Conservation (phyloP, 2,329 filamentous ascomycete genomes). For the Coniochaeta prunicola region DNA sequence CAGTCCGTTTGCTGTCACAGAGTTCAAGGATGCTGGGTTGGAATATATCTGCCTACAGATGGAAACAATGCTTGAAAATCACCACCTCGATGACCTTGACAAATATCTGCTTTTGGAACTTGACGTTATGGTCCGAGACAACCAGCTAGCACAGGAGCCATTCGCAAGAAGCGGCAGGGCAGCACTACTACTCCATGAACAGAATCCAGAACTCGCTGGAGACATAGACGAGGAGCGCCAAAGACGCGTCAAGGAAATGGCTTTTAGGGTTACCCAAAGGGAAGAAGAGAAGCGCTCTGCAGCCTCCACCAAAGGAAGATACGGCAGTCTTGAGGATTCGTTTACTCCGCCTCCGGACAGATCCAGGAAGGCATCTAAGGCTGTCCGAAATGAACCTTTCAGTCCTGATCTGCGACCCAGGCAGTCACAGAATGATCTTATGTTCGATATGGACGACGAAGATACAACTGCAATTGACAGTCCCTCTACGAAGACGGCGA, state of each 20-base stretch:
- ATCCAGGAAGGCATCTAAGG: slow-evolving; percentile 37
- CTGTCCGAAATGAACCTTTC: slow-evolving; percentile 44
- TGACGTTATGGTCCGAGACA: slow-evolving; percentile 70
- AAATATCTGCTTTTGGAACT: slow-evolving; percentile 75
- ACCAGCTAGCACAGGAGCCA: slow-evolving; percentile 72
- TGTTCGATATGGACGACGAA: slow-evolving; percentile 93
- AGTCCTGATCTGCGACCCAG: slow-evolving; percentile 64
- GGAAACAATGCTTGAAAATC: slow-evolving; percentile 87
- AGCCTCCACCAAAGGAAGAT: slow-evolving; percentile 51
- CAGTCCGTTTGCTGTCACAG: slow-evolving; percentile 71
- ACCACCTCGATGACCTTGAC: slow-evolving; percentile 78
- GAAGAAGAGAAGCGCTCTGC: slow-evolving; percentile 59
- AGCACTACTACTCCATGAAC: slow-evolving; percentile 58
- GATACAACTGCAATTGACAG: slow-evolving; percentile 17
- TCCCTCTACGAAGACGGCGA: not conserved
- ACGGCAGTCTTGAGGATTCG: slow-evolving; percentile 60
- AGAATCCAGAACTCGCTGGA: slow-evolving; percentile 53
- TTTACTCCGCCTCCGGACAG: slow-evolving; percentile 34
- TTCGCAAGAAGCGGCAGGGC: slow-evolving; percentile 70
- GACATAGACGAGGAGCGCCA: slow-evolving; percentile 64
- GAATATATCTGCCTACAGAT: slow-evolving; percentile 90
- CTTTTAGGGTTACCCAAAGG: slow-evolving; percentile 54
- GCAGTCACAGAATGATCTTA: slow-evolving; percentile 66
- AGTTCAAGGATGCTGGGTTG: slow-evolving; percentile 81
- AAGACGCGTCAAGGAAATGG: slow-evolving; percentile 68